phyloP scores from a whole-genome alignment of 2,329 filamentous ascomycete species.

The Calonectria leucothoes region DNA sequence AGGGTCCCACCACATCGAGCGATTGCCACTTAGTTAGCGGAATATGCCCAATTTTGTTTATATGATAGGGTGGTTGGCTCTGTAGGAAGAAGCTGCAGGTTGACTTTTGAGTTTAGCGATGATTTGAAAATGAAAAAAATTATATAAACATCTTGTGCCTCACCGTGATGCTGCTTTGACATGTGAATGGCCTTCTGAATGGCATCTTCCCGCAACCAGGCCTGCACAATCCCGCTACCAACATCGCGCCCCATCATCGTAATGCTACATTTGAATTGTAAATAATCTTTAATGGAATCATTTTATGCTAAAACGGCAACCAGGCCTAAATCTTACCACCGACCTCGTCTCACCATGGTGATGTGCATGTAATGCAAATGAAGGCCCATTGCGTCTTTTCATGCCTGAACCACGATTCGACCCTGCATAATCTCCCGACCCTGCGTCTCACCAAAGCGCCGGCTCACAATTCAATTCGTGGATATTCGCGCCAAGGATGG shows the following conservation, averaged over 20 bases:
- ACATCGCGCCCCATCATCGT: too few species aligned
- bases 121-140: neutral
- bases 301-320: too few species aligned
- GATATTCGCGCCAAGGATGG: neutral
- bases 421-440: neutral
- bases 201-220: too few species aligned
- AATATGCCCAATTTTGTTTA: neutral
- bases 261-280: too few species aligned
- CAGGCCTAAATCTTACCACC: too few species aligned
- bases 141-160: neutral
- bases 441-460: neutral
- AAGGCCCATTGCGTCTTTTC: neutral
- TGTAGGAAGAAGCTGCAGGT: neutral
- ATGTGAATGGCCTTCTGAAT: too few species aligned
- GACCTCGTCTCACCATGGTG: too few species aligned
- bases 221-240: too few species aligned
- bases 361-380: too few species aligned
- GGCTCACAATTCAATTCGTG: neutral
- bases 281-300: too few species aligned
- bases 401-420: neutral
- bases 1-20: neutral
- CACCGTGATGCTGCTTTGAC: too few species aligned
- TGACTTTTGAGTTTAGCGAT: constrained; percentile 4
- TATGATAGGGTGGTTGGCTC: neutral
- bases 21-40: constrained; percentile 6